Percentiles rank a stretch among this genome's conserved stretches.
Conservation (phyloP, 768 basidiomycete species). For the Dentipellis fragilis region DNA sequence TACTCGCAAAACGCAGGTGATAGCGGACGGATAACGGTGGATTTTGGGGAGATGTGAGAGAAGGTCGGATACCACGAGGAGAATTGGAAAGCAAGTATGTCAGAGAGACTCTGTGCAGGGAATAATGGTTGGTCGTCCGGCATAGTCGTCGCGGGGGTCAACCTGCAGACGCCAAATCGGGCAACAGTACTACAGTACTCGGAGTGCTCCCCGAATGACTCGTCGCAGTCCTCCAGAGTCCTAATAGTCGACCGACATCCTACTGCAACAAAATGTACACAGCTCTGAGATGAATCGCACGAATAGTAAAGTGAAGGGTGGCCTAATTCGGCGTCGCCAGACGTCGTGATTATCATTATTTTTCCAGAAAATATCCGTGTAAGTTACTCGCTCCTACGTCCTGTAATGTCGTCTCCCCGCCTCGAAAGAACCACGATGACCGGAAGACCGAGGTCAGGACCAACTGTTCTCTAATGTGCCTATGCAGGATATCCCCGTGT, state of each 20-base stretch:
- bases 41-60: constrained; percentile 52
- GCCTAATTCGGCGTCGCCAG: not conserved
- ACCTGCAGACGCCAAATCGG: no score
- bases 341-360: not conserved
- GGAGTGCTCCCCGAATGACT: no score
- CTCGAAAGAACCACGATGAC: not conserved
- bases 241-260: no score
- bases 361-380: not conserved
- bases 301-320: not conserved
- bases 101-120: constrained; percentile 38
- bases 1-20: constrained; percentile 55
- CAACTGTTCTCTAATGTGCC: no score
- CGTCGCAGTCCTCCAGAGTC: no score
- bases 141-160: not conserved
- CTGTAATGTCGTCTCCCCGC: not conserved
- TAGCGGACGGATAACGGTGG: constrained; percentile 65
- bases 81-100: constrained; percentile 68
- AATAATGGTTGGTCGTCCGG: constrained; percentile 25
- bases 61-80: constrained; percentile 80
- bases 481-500: no score
- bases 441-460: not conserved
- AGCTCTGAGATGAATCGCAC: no score
- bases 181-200: no score
- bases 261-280: no score
- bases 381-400: not conserved